Evolutionary conservation across 768 basidiomycete genomes (phyloP), one percentile per base, ranked within the genome.

Genomic region (Boletus fagicola): DNA sequence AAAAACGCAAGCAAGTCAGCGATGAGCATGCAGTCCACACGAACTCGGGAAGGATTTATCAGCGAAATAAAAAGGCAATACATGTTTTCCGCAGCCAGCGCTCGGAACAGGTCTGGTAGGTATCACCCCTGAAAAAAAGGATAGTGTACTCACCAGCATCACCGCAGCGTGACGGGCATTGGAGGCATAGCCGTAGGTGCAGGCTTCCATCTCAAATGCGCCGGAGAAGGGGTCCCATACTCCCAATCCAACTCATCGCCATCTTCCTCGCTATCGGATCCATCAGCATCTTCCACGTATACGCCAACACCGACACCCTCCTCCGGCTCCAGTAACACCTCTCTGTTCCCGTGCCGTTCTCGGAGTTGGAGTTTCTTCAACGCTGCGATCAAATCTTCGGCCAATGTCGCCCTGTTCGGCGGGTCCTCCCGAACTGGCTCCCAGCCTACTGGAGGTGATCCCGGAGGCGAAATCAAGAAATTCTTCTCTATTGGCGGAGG

Each of bases 371-470:
- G 79, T 62, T 80, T 83, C 62, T 78, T 80, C 53, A 98, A 75
- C 16, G 96, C 96, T 12, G 77, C 67, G 28, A 93, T 89, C 61
- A 98, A 81, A 68, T 98, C 96, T 24, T 90, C 85, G 0, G 96
- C 96, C 26, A 97, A 82, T 5, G 94, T 88, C 3, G 81, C 74
- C 3, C 76, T 69, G 67, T 98, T 98, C 0, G 96, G 96, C 18
- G 93, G 92, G 9, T 95, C 94, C 72, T 98, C 96, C 49, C 77
- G 77, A 55, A 94, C 83, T 24, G 82, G 93, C 68, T 97, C 94
- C 97, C 97, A 99, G 3, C 95, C 97, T 1, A 95, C 86, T 0
- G 97, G 97, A 0, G 97, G 97, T 0, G 94, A 97, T 5, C 97
- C 97, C 4, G 97, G 97, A 0, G 97, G 97, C 0, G 97, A 98